A percentile compares a stretch with the other conserved stretches of the same genome.
These are phyloP conservation scores for Pterocarpus santalinus DNA, from an alignment of 306 rosid species.

Conservation along the genomic window DNA sequence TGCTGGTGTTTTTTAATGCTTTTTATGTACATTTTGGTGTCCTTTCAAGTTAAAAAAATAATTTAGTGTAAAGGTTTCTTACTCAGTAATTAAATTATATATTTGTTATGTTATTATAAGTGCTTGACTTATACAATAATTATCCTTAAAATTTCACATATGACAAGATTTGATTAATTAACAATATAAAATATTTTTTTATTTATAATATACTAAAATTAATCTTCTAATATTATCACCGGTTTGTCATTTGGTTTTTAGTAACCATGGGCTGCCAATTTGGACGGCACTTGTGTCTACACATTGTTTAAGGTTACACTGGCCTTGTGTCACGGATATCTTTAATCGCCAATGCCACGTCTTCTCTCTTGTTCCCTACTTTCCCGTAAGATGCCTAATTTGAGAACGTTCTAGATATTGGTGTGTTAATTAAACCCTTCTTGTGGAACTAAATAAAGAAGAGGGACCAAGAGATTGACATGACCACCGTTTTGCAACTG, in stretches of 20 bases:
- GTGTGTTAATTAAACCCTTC: slow-evolving; percentile 27
- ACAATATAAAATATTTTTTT: too few species aligned
- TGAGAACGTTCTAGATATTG: slow-evolving; percentile 53
- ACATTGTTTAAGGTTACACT: slow-evolving; percentile 44
- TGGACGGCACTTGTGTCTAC: slow-evolving; percentile 1
- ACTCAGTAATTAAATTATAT: too few species aligned
- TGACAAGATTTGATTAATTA: too few species aligned
- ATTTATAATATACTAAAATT: too few species aligned
- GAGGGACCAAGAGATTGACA: not conserved
- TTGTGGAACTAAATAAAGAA: not conserved
- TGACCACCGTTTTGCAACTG: slow-evolving; percentile 34
- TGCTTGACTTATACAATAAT: too few species aligned
- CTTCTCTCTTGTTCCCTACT: slow-evolving; percentile 31
- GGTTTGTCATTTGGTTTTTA: slow-evolving; percentile 12
- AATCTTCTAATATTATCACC: not conserved
- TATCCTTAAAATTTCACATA: too few species aligned
- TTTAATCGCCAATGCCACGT: slow-evolving; percentile 18
- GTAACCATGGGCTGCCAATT: slow-evolving; percentile 36
- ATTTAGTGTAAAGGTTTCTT: too few species aligned
- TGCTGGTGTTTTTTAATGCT: slow-evolving; percentile 30
- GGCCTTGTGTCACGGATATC: slow-evolving; percentile 42
- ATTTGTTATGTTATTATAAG: too few species aligned
- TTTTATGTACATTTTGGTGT: slow-evolving; percentile 26
- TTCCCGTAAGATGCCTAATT: slow-evolving; percentile 40
- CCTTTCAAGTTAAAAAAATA: not conserved